These are phyloP conservation scores for Adiantum capillusveneris DNA, from an alignment of 75 land plant genomes.

Conservation along the genomic window DNA sequence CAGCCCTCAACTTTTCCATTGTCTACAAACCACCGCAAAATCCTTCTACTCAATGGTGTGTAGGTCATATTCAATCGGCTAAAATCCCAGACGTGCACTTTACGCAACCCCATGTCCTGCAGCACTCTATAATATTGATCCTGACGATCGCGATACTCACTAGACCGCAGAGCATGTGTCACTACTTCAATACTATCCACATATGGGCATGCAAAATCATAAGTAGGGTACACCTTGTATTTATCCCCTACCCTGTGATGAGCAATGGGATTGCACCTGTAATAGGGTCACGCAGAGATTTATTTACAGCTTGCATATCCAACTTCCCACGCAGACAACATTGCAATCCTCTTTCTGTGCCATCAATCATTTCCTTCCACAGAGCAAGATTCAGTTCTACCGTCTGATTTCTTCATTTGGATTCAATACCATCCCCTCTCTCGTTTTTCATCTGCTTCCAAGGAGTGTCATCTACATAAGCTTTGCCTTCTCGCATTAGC, in stretches of 20 bases:
- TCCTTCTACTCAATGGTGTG: constrained; percentile 89
- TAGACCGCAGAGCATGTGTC: constrained; percentile 91
- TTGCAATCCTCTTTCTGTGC: constrained; percentile 53
- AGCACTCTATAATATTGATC: constrained; percentile 76
- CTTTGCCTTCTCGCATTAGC: constrained; percentile 64
- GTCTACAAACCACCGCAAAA: constrained; percentile 92
- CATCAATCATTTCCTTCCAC: constrained; percentile 87
- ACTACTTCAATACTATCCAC: constrained; percentile 85
- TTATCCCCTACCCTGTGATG: constrained; percentile 87
- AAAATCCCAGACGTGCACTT: constrained; percentile 87
- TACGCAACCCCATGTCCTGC: constrained; percentile 67
- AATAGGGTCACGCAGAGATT: constrained; percentile 91
- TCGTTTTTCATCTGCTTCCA: constrained; percentile 87
- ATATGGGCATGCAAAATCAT: constrained; percentile 96
- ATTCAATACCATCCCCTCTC: constrained; percentile 88
- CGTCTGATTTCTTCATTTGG: constrained; percentile 61
- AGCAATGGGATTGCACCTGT: constrained; percentile 67
- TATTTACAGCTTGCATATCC: constrained; percentile 85
- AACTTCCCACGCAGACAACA: constrained; percentile 86
- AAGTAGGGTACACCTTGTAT: constrained; percentile 89
- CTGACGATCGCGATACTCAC: constrained; percentile 90
- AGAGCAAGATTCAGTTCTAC: constrained; percentile 57
- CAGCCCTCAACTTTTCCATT: constrained; percentile 92
- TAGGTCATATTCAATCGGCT: constrained; percentile 89
- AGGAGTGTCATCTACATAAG: constrained; percentile 95